These are phyloP conservation scores for Pueraria montana DNA, from an alignment of 306 rosid species.

Conservation along the genomic window DNA sequence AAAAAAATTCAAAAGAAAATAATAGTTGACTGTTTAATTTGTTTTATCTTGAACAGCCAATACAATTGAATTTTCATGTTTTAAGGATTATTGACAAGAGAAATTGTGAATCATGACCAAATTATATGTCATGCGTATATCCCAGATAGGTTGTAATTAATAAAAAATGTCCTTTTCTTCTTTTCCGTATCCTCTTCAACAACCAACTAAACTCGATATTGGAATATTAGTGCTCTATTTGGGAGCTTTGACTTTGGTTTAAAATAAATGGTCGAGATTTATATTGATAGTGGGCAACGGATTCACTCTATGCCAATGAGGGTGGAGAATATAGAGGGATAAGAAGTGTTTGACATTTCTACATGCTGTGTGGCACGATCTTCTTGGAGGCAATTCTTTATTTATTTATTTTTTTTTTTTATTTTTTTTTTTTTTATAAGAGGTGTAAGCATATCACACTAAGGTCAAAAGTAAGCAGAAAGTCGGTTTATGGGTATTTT, in stretches of 20 bases:
- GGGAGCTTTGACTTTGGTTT: slow-evolving; percentile 26
- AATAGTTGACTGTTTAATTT: not conserved
- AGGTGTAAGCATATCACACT: not conserved
- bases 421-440: not conserved
- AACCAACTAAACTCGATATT: slow-evolving; percentile 27
- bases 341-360: slow-evolving; percentile 23
- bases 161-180: not conserved
- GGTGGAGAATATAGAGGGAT: slow-evolving; percentile 15
- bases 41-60: not conserved
- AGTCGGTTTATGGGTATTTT: not conserved
- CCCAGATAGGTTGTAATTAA: not conserved
- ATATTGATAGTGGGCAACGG: slow-evolving; percentile 24
- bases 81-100: not conserved
- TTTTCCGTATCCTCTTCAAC: not conserved
- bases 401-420: not conserved
- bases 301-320: slow-evolving; percentile 30
- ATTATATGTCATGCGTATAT: not conserved
- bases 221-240: slow-evolving; percentile 34
- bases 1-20: not conserved
- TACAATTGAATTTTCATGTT: not conserved
- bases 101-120: not conserved
- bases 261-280: slow-evolving; percentile 15
- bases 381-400: not conserved
- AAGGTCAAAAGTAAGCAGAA: not conserved
- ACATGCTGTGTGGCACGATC: not conserved